A percentile compares a stretch with the other conserved stretches of the same genome.
phyloP scores from a whole-genome alignment of 2,329 filamentous ascomycete species.

The Trichoderma sp. region DNA sequence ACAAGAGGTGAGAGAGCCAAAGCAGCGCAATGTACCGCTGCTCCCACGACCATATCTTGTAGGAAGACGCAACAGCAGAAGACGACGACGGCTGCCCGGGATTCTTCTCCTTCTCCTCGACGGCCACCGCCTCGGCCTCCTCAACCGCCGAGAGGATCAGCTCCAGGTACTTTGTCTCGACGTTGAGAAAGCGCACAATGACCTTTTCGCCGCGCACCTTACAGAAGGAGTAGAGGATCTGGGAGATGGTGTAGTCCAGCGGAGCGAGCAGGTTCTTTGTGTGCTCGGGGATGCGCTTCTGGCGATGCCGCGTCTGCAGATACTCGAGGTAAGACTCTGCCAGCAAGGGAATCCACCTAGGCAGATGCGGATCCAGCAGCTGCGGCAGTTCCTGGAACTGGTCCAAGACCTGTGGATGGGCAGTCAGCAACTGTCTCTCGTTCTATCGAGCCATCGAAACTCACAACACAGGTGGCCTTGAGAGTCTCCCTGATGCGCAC shows the following conservation, averaged over 20 bases:
- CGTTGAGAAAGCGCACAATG: constrained; percentile 85
- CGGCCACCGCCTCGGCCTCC: constrained; percentile 44
- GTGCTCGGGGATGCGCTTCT: constrained; percentile 39
- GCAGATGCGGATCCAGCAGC: constrained; percentile 81
- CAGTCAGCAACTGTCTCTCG: neutral
- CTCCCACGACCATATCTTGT: constrained; percentile 69
- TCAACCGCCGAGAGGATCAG: constrained; percentile 76
- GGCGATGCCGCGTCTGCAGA: constrained; percentile 50
- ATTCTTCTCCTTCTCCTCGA: neutral
- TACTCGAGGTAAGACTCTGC: constrained; percentile 74
- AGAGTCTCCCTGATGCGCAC: constrained; percentile 54
- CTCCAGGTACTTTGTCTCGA: constrained; percentile 84
- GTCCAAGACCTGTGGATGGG: constrained; percentile 60
- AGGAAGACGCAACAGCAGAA: neutral
- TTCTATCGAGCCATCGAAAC: neutral
- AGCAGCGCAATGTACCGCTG: constrained; percentile 84
- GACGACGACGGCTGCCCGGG: neutral
- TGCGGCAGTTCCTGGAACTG: constrained; percentile 96
- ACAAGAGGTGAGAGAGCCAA: constrained; percentile 81
- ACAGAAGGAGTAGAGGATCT: constrained; percentile 84
- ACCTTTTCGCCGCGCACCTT: constrained; percentile 95
- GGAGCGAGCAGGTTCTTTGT: constrained; percentile 51
- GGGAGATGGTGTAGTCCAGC: constrained; percentile 71
- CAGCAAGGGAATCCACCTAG: constrained; percentile 71
- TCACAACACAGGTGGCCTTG: constrained; percentile 51